Evolutionary conservation across 371 early-diverging fungal genomes (phyloP), one percentile per base, ranked within the genome.

Genomic region (Mucor piriformis): DNA sequence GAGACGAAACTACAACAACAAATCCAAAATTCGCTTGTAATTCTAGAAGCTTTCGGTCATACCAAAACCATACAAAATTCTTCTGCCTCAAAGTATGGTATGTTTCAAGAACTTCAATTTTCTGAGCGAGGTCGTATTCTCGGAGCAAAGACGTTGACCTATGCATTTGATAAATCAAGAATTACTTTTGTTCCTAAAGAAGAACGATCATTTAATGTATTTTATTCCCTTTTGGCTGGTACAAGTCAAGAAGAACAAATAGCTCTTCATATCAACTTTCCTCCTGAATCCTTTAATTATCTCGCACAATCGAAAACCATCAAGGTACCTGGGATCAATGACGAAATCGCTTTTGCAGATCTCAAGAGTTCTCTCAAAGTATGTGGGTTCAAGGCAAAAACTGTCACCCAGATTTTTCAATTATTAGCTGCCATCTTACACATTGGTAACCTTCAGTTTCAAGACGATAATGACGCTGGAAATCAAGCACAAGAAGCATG

Each of bases 31-130:
- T 72, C 83, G 3, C 72, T 80, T 43, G 71, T 76, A 40, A 76
- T 90, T 53, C 64, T 91, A 5, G 86, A 88, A 64, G 77, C 85
- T 11, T 85, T 92, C 73, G 91, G 92, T 12, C 79, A 83, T 66
- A 77, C 85, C 23, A 63, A 62, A 11, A 87, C 89, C 12, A 54
- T 72, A 0, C 69, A 81, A 59, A 91, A 91, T 65, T 61, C 67
- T 44, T 87, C 86, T 59, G 85, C 86, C 24, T 88, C 85, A 25
- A 83, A 88, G 52, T 89, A 78, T 72, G 93, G 86, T 20, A 78
- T 88, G 44, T 95, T 91, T 73, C 85, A 88, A 50, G 93, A 94
- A 63, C 70, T 92, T 16, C 93, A 92, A 68, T 95, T 92, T 64
- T 82, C 87, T 69, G 83, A 79, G 49, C 70, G 83, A 32, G 92